These are phyloP conservation scores for Myxozyma lipomycoides DNA, from an alignment of 805 yeast species.

Conservation along the genomic window DNA sequence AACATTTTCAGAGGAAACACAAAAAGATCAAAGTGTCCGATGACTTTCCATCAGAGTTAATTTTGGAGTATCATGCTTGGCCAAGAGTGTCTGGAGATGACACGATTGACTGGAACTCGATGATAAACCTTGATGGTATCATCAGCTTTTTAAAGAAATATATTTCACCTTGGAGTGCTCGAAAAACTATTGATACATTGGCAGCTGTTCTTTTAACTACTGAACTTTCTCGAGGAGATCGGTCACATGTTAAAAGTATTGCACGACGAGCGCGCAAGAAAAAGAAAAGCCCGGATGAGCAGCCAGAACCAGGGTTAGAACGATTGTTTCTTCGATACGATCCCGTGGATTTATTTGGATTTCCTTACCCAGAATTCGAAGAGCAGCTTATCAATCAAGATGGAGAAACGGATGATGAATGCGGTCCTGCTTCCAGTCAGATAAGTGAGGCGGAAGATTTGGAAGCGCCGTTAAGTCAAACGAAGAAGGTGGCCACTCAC, in stretches of 20 bases:
- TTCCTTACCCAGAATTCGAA: background rate
- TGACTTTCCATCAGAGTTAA: conserved; percentile 19
- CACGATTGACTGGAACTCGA: conserved; percentile 1
- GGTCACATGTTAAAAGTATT: background rate
- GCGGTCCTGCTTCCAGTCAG: background rate
- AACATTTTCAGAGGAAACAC: conserved; percentile 15
- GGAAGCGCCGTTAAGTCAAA: no score
- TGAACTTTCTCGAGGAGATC: conserved; percentile 1
- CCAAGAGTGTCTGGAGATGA: conserved; percentile 14
- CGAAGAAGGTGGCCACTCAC: no score
- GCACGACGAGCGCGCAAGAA: background rate
- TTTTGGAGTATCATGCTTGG: conserved; percentile 13
- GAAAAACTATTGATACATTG: conserved; percentile 1
- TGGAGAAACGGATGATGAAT: background rate
- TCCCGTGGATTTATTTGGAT: background rate
- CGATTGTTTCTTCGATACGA: background rate
- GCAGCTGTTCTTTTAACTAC: conserved; percentile 5
- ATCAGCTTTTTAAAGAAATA: background rate
- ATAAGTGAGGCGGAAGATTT: background rate
- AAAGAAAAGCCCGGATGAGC: background rate
- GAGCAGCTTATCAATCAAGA: background rate
- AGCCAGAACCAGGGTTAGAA: background rate
- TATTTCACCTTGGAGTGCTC: background rate
- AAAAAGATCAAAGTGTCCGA: conserved; percentile 18
- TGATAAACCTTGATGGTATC: background rate